These are phyloP conservation scores for Rhazya stricta DNA, from an alignment of 257 asterid species.

Conservation along the genomic window DNA sequence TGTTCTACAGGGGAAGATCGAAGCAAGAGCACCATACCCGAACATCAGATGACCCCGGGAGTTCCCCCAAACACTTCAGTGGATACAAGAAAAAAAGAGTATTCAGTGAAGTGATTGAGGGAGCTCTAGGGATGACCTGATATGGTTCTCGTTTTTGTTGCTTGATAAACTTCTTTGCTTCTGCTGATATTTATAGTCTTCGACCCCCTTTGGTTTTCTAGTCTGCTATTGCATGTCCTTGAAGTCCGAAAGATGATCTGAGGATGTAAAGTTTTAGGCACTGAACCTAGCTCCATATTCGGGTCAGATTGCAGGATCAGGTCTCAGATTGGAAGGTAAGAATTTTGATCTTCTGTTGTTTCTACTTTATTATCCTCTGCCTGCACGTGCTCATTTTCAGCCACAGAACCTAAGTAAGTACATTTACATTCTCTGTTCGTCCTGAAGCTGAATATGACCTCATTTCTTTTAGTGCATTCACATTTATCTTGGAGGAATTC, in stretches of 20 bases:
- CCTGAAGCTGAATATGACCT: not conserved
- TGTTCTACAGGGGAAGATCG: too few species aligned
- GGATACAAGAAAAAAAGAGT: slow-evolving; percentile 2
- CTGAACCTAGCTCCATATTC: slow-evolving; percentile 32
- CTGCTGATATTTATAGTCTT: slow-evolving; percentile 5
- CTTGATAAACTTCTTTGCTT: not conserved
- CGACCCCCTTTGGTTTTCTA: not conserved
- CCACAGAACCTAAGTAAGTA: not conserved
- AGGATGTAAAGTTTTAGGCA: not conserved
- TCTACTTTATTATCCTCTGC: not conserved
- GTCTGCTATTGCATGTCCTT: not conserved
- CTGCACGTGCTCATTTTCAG: not conserved
- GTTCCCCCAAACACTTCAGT: slow-evolving; percentile 61
- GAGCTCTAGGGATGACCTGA: slow-evolving; percentile 45
- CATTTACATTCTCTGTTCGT: not conserved
- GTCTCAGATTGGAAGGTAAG: slow-evolving; percentile 7
- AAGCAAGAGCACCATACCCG: too few species aligned
- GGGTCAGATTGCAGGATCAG: slow-evolving; percentile 20
- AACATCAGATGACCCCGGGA: slow-evolving; percentile 22
- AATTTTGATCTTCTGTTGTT: not conserved
- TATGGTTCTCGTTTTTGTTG: slow-evolving; percentile 4
- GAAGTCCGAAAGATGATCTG: not conserved
- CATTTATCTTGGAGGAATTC: not conserved
- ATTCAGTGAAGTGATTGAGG: slow-evolving; percentile 46
- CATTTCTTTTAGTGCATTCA: not conserved